Conservation (phyloP, 139 green algal species). For the Tetradesmus lagerheimii region DNA sequence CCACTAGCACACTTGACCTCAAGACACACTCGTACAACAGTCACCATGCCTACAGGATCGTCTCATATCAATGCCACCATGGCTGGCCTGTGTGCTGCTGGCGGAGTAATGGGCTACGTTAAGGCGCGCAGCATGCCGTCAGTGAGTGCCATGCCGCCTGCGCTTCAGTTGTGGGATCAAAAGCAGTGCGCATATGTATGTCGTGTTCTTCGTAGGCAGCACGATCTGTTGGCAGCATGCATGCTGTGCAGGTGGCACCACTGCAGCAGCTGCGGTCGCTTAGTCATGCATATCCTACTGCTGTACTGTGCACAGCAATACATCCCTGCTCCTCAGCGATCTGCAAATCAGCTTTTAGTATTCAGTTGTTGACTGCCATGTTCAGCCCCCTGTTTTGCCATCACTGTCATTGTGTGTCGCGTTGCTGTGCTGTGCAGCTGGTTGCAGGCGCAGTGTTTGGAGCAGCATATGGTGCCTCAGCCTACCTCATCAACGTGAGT, state of each 20-base stretch:
- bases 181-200: too few relatives aligned
- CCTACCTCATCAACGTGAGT: slow-evolving; percentile 38
- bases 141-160: not conserved
- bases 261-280: not conserved
- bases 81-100: slow-evolving; percentile 34
- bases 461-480: slow-evolving; percentile 28
- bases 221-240: too few relatives aligned
- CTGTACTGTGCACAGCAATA: not conserved
- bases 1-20: not conserved
- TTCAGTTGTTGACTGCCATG: too few relatives aligned
- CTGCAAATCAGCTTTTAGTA: too few relatives aligned
- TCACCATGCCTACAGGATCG: slow-evolving; percentile 7
- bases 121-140: slow-evolving; percentile 27
- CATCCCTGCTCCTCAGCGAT: too few relatives aligned
- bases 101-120: slow-evolving; percentile 33
- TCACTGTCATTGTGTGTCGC: not conserved
- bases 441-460: slow-evolving; percentile 35
- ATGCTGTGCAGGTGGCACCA: not conserved
- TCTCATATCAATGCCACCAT: slow-evolving; percentile 33
- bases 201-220: too few relatives aligned
- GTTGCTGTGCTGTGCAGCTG: slow-evolving; percentile 1
- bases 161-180: too few relatives aligned
- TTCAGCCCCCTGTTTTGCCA: too few relatives aligned
- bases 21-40: too few relatives aligned
- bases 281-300: not conserved